Conservation (phyloP, 306 rosid genomes). For the Glycine latifolia region DNA sequence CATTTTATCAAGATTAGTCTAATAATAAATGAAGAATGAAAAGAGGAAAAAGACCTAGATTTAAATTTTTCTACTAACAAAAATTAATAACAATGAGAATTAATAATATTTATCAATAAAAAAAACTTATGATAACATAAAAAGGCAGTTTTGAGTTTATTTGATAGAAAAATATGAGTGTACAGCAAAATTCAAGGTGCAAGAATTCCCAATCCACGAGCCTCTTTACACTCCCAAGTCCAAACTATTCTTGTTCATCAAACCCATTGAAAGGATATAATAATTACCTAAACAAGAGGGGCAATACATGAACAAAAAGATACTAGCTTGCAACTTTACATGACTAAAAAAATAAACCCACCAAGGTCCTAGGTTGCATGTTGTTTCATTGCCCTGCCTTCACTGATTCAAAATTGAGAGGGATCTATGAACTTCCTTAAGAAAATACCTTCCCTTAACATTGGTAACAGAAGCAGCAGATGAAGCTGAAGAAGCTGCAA, state of each 20-base stretch:
- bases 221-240: not conserved
- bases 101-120: too few relatives aligned
- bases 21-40: too few relatives aligned
- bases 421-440: constrained; percentile 58
- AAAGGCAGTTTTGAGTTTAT: constrained; percentile 14
- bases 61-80: too few relatives aligned
- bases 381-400: constrained; percentile 20
- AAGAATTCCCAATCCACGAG: not conserved
- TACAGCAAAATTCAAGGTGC: constrained; percentile 29
- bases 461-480: constrained; percentile 39
- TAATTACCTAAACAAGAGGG: constrained; percentile 15
- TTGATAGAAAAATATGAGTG: constrained; percentile 16
- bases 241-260: constrained; percentile 20
- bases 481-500: constrained; percentile 38
- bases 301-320: constrained; percentile 25
- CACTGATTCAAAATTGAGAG: constrained; percentile 60
- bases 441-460: constrained; percentile 48
- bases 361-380: not conserved
- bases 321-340: constrained; percentile 22
- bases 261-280: constrained; percentile 30
- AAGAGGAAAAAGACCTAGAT: too few relatives aligned
- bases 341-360: constrained; percentile 6
- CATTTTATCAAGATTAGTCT: not conserved
- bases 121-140: too few relatives aligned
- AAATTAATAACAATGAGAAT: not conserved